Conservation (phyloP, 495 filamentous ascomycete species). For the Lasiosphaeria miniovina region DNA sequence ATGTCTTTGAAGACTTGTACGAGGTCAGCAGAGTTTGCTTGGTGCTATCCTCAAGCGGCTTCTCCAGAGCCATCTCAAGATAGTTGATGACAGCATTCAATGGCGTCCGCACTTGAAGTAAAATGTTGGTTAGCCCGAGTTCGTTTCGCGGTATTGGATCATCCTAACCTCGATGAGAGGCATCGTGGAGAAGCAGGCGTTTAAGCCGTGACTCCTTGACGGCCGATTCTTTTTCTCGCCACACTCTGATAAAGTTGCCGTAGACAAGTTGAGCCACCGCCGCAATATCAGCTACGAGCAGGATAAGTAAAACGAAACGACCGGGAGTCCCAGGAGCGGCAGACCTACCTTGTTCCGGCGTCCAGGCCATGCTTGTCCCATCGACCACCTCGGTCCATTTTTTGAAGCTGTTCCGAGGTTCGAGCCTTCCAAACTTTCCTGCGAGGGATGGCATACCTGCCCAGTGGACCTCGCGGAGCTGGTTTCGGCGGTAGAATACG, state of each 20-base stretch:
- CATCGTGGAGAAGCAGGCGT: constrained; percentile 71
- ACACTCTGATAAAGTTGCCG: constrained; percentile 70
- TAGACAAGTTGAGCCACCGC: constrained; percentile 80
- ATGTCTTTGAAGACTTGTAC: constrained; percentile 81
- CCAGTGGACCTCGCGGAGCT: constrained; percentile 74
- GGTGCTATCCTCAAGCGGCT: constrained; percentile 66
- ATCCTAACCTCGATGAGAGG: constrained; percentile 55
- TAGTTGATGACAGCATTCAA: constrained; percentile 89
- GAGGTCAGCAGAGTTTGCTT: constrained; percentile 74
- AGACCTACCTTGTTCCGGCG: constrained; percentile 46
- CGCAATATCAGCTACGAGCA: constrained; percentile 61
- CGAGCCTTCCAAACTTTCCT: constrained; percentile 60
- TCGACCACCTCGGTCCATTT: constrained; percentile 65
- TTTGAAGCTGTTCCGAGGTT: constrained; percentile 67
- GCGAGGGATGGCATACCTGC: constrained; percentile 72
- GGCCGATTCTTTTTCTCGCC: constrained; percentile 68
- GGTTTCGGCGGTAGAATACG: constrained; percentile 73
- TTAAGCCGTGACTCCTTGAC: constrained; percentile 63
- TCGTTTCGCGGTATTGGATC: background rate
- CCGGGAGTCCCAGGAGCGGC: background rate
- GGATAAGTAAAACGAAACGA: background rate
- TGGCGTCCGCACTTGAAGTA: constrained; percentile 68
- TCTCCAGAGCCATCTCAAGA: constrained; percentile 80
- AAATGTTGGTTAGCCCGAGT: background rate
- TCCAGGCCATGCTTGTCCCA: constrained; percentile 64